Base-by-base conservation (phyloP, 2,329 filamentous ascomycete genomes). In the Aspergillus fructus region DNA sequence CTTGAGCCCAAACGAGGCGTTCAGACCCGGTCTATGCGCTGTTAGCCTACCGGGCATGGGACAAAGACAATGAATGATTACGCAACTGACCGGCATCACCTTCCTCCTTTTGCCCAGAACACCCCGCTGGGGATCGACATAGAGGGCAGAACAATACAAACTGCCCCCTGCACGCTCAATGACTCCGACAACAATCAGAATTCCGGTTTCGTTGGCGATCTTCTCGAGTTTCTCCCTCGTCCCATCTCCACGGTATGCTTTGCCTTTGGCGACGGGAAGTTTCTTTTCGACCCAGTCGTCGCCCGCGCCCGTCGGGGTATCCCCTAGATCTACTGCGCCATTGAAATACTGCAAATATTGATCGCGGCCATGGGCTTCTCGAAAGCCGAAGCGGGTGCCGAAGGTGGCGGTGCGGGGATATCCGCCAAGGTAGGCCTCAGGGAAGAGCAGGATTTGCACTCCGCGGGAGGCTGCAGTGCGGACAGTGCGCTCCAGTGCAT, bases 341-440 rank as follows among this genome's bases (percentile, higher is more conserved):
- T 88, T 84, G 76, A 92, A 96, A 76, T 96, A 96, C 3, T 82
- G 77, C 9, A 93, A 81, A 70, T 88, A 97, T 67, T 96, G 91
- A 24, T 96, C 91, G 17, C 92, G 84, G 4, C 92, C 93, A 49
- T 81, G 78, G 3, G 82, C 78, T 0, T 83, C 81, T 39, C 93
- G 86, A 15, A 82, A 80, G 4, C 93, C 93, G 5, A 96, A 81
- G 2, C 84, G 81, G 47, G 86, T 86, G 4, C 92, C 92, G 68
- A 96, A 96, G 50, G 80, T 79, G 61, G 87, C 88, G 17, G 89
- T 91, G 11, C 93, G 88, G 17, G 93, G 93, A 71, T 97, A 97
- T 1, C 93, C 93, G 47, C 93, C 93, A 2, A 97, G 82, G 70
- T 91, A 96, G 21, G 93, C 93, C 78, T 97, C 93, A 0, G 93